Conservation (phyloP, 2,329 filamentous ascomycete genomes). For the Fusarium globosum region DNA sequence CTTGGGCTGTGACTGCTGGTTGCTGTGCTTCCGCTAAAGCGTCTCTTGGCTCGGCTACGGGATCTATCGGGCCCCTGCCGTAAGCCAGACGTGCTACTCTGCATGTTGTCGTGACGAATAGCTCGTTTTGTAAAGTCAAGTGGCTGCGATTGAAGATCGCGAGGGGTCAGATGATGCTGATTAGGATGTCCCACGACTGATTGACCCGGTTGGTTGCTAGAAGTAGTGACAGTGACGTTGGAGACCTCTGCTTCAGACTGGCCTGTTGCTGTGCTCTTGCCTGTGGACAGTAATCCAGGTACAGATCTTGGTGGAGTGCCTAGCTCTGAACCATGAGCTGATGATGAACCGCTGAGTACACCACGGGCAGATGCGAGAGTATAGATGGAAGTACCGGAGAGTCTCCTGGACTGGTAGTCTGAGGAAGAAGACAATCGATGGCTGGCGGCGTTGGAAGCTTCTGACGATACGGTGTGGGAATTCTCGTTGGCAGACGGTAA, state of each 20-base stretch:
- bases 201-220: slow-evolving; percentile 55
- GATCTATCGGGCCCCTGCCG: slow-evolving; percentile 66
- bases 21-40: slow-evolving; percentile 85
- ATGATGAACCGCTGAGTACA: slow-evolving; percentile 60
- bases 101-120: slow-evolving; percentile 51
- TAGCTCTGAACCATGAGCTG: slow-evolving; percentile 64
- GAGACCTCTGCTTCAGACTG: slow-evolving; percentile 64
- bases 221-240: slow-evolving; percentile 65
- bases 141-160: slow-evolving; percentile 54
- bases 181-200: slow-evolving; percentile 51
- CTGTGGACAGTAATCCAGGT: slow-evolving; percentile 60
- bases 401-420: slow-evolving; percentile 68
- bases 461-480: slow-evolving; percentile 55
- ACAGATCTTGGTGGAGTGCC: slow-evolving; percentile 55
- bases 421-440: slow-evolving; percentile 57
- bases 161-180: slow-evolving; percentile 58
- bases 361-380: slow-evolving; percentile 72
- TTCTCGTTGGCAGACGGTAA: slow-evolving; percentile 47
- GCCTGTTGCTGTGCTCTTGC: slow-evolving; percentile 54
- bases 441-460: slow-evolving; percentile 58
- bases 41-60: slow-evolving; percentile 75
- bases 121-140: slow-evolving; percentile 60
- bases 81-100: slow-evolving; percentile 48
- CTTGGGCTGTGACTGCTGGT: slow-evolving; percentile 84
- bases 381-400: slow-evolving; percentile 79